phyloP scores from a whole-genome alignment of 148 eudicot genomes.

The Rhododendron ferrugineum region DNA sequence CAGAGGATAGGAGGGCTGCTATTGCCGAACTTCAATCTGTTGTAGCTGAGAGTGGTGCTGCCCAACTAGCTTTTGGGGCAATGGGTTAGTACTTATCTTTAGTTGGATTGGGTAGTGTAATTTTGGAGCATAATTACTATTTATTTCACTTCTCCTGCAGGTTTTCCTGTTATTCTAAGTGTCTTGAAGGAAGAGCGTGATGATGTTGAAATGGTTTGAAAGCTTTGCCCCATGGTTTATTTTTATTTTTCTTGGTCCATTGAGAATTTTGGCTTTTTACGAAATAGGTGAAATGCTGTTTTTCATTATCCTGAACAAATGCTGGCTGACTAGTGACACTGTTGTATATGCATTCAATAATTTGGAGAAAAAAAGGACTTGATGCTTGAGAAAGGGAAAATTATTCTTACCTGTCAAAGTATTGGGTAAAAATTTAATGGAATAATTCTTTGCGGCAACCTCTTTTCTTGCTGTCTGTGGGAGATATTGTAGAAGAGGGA shows the following conservation, averaged over 20 bases:
- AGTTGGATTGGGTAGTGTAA: slow-evolving; percentile 5
- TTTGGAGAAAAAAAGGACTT: not conserved
- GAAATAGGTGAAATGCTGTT: not conserved
- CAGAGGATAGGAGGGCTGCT: slow-evolving; percentile 88
- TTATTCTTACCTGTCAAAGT: not conserved
- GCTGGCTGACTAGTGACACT: not conserved
- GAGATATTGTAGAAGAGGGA: not conserved
- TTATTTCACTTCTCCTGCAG: slow-evolving; percentile 36
- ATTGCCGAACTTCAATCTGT: slow-evolving; percentile 89
- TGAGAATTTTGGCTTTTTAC: not conserved
- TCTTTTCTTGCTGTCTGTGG: not conserved
- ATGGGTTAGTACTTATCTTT: slow-evolving; percentile 56
- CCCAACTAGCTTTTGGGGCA: slow-evolving; percentile 97
- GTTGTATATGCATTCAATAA: not conserved
- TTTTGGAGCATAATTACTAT: not conserved
- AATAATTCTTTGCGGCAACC: not conserved
- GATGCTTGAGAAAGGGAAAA: not conserved
- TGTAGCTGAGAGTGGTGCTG: slow-evolving; percentile 83
- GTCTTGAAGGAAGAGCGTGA: slow-evolving; percentile 93
- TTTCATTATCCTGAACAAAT: not conserved
- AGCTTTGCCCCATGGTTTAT: not conserved
- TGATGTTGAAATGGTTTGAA: slow-evolving; percentile 89
- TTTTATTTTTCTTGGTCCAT: slow-evolving; percentile 1
- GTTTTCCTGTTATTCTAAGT: slow-evolving; percentile 76
- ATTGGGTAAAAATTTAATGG: not conserved